phyloP scores from a whole-genome alignment of 1,284 basidiomycete species.

The Phaffia rhodozyma region DNA sequence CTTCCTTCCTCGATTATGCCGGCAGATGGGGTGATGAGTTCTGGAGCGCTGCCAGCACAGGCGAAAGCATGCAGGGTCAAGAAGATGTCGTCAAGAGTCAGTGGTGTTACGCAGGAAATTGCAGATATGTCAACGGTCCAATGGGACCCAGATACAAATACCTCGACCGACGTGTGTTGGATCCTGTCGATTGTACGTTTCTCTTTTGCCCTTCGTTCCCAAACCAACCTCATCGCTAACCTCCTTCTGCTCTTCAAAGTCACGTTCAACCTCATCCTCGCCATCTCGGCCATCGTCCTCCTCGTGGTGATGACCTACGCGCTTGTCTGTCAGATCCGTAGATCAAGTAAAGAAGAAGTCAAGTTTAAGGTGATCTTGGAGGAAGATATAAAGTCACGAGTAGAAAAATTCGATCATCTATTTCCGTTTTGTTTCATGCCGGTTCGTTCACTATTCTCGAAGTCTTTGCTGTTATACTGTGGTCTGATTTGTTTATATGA shows the following conservation, averaged over 20 bases:
- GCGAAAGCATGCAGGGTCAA: not conserved
- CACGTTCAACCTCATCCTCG: constrained; percentile 17
- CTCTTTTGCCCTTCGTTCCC: not conserved
- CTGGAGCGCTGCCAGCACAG: constrained; percentile 3
- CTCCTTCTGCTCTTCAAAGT: not conserved
- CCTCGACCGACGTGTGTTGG: constrained; percentile 17
- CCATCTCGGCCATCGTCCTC: constrained; percentile 10
- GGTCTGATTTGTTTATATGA: no score
- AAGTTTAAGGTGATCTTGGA: not conserved
- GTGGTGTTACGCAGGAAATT: constrained; percentile 17
- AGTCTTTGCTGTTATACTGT: no score
- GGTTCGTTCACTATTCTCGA: not conserved
- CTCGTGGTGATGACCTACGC: constrained; percentile 8
- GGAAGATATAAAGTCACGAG: not conserved
- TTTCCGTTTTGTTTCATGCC: constrained; percentile 19
- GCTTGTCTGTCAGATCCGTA: constrained; percentile 5
- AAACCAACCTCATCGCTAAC: not conserved
- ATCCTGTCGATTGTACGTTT: constrained; percentile 17
- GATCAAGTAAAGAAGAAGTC: not conserved
- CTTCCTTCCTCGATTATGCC: constrained; percentile 11
- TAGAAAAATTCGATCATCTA: constrained; percentile 9
- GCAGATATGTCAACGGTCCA: constrained; percentile 17
- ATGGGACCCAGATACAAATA: constrained; percentile 18
- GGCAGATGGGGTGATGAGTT: constrained; percentile 18
- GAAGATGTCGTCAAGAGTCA: constrained; percentile 8